Percentiles rank a stretch among this genome's conserved stretches.
These are phyloP conservation scores for Entelexis sorbosivorans DNA, from an alignment of 1,139 yeast genomes.

Conservation along the genomic window DNA sequence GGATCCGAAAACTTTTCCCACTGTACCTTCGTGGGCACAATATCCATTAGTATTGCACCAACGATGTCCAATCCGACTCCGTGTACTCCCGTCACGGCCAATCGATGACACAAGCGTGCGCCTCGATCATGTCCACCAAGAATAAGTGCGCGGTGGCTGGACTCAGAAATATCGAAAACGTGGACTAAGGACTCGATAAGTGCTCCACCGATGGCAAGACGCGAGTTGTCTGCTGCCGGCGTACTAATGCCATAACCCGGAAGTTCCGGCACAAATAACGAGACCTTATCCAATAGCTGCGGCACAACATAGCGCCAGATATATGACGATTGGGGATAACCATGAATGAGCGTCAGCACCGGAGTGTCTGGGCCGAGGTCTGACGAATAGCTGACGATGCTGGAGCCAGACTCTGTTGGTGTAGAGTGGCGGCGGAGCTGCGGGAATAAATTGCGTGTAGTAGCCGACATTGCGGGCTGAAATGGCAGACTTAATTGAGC, in stretches of 20 bases:
- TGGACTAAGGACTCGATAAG: background rate
- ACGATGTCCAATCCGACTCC: background rate
- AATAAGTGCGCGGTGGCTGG: background rate
- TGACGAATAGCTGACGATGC: background rate
- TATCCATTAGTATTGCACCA: background rate
- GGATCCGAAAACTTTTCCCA: constrained; percentile 3
- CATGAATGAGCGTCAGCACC: background rate
- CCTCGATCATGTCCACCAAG: background rate
- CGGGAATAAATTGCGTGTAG: background rate
- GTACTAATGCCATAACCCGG: background rate
- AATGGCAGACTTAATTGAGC: too few species aligned
- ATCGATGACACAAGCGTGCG: background rate
- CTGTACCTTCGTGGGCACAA: background rate
- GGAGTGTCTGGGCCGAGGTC: background rate
- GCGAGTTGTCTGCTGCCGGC: background rate
- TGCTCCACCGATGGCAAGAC: background rate
- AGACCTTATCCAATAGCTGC: background rate
- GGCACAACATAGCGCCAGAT: constrained; percentile 1
- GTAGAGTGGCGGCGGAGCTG: background rate
- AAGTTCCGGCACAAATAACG: background rate
- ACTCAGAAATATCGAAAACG: background rate
- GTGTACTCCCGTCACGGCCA: background rate
- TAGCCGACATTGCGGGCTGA: background rate
- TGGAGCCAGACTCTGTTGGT: background rate
- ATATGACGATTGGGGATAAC: background rate